phyloP scores from a whole-genome alignment of 1,284 basidiomycete genomes.

The Sporisorium sorghi region DNA sequence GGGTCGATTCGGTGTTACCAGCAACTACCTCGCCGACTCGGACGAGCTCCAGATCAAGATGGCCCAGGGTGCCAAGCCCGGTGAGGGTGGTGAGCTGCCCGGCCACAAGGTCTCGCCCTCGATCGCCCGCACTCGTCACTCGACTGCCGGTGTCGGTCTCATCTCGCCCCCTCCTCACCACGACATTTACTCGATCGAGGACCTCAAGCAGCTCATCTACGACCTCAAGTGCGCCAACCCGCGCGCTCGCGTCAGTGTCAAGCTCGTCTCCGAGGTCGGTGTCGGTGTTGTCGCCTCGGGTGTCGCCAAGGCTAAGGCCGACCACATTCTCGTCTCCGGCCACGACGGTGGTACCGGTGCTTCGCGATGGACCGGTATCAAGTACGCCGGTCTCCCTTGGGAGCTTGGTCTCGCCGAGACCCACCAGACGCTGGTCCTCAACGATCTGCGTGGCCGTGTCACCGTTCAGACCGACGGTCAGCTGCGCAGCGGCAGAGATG shows the following conservation, averaged over 20 bases:
- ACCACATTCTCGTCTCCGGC: constrained; percentile 66
- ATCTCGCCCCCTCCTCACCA: constrained; percentile 66
- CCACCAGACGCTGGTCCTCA: constrained; percentile 66
- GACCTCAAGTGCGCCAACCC: constrained; percentile 68
- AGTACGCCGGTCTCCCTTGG: constrained; percentile 67
- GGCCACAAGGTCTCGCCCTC: constrained; percentile 68
- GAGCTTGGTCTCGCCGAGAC: constrained; percentile 67
- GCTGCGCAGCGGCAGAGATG: constrained; percentile 61
- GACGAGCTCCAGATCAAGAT: constrained; percentile 69
- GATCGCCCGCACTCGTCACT: constrained; percentile 66
- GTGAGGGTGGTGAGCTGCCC: constrained; percentile 67
- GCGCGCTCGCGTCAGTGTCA: constrained; percentile 63
- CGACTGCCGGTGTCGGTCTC: constrained; percentile 65
- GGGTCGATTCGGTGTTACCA: constrained; percentile 66
- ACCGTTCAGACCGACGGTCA: constrained; percentile 66
- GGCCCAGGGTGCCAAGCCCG: constrained; percentile 68
- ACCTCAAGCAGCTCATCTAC: constrained; percentile 67
- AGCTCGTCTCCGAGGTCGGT: constrained; percentile 67
- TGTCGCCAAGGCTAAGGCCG: constrained; percentile 68
- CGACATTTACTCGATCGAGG: constrained; percentile 68
- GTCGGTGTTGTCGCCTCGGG: constrained; percentile 66
- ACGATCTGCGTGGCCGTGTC: constrained; percentile 66
- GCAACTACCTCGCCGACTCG: constrained; percentile 65
- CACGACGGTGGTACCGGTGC: constrained; percentile 68
- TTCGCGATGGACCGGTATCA: constrained; percentile 66